These are phyloP conservation scores for Coemansia sp. DNA, from an alignment of 192 early-diverging fungal species.

Conservation along the genomic window DNA sequence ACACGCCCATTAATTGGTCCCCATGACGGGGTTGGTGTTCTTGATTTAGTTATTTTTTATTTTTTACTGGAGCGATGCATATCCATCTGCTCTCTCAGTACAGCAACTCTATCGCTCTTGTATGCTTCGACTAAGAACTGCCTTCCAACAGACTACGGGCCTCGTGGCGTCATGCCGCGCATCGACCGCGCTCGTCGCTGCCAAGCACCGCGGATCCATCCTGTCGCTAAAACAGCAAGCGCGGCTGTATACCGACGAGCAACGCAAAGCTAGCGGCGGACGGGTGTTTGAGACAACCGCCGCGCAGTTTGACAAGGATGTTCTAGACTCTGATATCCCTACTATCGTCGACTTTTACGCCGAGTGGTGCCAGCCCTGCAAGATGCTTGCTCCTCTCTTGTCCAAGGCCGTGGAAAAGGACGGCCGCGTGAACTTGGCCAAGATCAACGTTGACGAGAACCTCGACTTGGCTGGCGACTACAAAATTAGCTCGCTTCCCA, in stretches of 20 bases:
- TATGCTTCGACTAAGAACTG: neutral
- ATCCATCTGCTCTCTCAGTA: no score
- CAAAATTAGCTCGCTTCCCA: constrained; percentile 73
- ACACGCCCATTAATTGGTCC: no score
- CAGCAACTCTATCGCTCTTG: no score
- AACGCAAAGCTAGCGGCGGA: neutral
- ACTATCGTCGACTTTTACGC: constrained; percentile 78
- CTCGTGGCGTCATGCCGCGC: neutral
- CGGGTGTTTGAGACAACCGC: constrained; percentile 58
- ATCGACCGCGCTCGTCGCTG: neutral
- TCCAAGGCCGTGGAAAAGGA: constrained; percentile 64
- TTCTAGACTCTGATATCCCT: constrained; percentile 64
- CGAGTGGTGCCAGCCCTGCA: constrained; percentile 88
- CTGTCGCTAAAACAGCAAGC: neutral
- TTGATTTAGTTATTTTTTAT: no score
- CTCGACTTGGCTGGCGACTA: constrained; percentile 65
- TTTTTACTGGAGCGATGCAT: no score
- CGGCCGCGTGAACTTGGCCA: constrained; percentile 71
- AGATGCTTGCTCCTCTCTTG: constrained; percentile 72
- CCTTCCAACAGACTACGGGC: neutral
- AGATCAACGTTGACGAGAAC: constrained; percentile 76
- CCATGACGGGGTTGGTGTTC: no score
- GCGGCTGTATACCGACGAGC: constrained; percentile 2
- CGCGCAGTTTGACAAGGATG: constrained; percentile 62
- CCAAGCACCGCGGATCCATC: neutral